Base-by-base conservation (phyloP, 1,284 basidiomycete genomes). In the Sporisorium reilianum region DNA sequence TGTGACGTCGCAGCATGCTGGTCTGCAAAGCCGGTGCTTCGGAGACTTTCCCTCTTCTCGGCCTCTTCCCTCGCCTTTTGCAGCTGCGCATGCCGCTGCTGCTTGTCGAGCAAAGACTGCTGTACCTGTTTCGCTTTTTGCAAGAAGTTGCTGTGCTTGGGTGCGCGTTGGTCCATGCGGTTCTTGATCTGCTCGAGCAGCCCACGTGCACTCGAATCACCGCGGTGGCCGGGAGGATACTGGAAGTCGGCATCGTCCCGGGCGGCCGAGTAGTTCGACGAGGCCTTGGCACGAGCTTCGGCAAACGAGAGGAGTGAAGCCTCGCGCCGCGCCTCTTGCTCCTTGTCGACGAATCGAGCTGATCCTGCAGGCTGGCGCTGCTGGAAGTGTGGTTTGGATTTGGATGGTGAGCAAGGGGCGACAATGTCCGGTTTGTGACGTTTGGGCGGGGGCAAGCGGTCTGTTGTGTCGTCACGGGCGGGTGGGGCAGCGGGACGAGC, bases 111-210 rank as follows among this genome's bases (percentile, higher is more conserved):
- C 30, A 74, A 34, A 11, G 65, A 64, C 58, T 74, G 64, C 44
- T 74, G 71, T 7, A 69, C 71, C 52, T 68, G 54, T 18, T 74
- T 68, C 0, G 71, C 71, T 26, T 56, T 68, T 14, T 66, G 64
- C 26, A 74, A 38, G 10, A 74, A 74, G 28, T 49, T 64, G 42
- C 64, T 67, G 0, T 56, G 34, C 32, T 64, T 58, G 16, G 62
- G 44, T 20, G 44, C 60, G n/a, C 55, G 65, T 18, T 59, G 54
- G 1, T 60, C 50, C 40, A 64, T 64, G 26, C 67, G 57, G 10
- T 64, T 64, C 50, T 64, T 64, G 54, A 70, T 70, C 55, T 70
- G 67, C 11, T 55, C 62, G 10, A 70, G 55, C 26, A 70, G 26
- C 2, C 62, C 67, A 3, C 67, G 57, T 26, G 67, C 67, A 11